These are phyloP conservation scores for Tinospora cordifolia DNA, from an alignment of 164 flowering plant species.

Conservation along the genomic window DNA sequence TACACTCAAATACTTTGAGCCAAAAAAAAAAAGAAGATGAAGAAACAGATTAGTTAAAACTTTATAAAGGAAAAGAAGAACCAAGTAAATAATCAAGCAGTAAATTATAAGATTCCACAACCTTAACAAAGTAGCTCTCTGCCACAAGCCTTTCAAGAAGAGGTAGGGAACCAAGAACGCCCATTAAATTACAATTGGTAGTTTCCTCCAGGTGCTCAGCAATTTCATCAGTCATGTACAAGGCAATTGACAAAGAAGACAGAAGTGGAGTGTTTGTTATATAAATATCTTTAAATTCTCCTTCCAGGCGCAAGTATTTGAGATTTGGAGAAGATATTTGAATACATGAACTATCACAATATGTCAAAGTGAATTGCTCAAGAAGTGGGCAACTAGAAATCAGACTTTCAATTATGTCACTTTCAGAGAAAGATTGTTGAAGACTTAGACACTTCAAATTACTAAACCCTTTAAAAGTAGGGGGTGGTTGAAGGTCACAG, in stretches of 20 bases:
- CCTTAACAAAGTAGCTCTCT: constrained; percentile 61
- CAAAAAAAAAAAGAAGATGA: background rate
- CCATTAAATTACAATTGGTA: constrained; percentile 38
- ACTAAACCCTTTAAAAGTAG: constrained; percentile 47
- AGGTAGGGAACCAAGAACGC: constrained; percentile 56
- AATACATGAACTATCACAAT: constrained; percentile 42
- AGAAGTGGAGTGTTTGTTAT: constrained; percentile 48
- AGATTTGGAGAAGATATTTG: constrained; percentile 60
- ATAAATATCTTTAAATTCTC: constrained; percentile 50
- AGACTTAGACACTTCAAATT: constrained; percentile 44
- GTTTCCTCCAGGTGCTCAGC: constrained; percentile 43
- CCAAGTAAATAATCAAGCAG: background rate
- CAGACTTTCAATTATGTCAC: constrained; percentile 37
- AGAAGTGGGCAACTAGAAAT: constrained; percentile 60
- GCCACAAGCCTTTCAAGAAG: constrained; percentile 51
- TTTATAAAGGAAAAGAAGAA: background rate
- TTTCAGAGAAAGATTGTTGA: constrained; percentile 34
- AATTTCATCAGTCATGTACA: constrained; percentile 28
- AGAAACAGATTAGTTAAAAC: background rate
- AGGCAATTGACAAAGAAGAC: constrained; percentile 27
- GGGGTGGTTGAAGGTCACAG: constrained; percentile 58
- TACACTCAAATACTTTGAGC: constrained; percentile 52
- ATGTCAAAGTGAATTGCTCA: constrained; percentile 49
- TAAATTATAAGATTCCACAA: constrained; percentile 15
- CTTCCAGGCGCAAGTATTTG: constrained; percentile 53